phyloP scores from a whole-genome alignment of 306 rosid genomes.

The Sesbania bispinosa region DNA sequence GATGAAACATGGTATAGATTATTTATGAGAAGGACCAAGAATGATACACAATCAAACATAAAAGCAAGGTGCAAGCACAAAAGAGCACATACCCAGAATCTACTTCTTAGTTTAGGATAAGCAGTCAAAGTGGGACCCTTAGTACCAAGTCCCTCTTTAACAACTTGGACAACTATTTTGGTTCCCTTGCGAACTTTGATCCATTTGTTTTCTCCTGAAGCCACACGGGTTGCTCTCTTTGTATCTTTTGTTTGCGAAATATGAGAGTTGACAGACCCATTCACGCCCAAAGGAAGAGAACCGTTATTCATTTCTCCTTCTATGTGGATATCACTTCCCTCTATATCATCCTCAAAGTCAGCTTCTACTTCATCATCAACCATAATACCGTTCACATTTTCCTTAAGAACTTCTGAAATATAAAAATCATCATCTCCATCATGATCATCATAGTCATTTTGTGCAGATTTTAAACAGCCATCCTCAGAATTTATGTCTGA shows the following conservation, averaged over 20 bases:
- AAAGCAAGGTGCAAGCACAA: conserved; percentile 7
- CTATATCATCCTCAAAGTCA: conserved; percentile 63
- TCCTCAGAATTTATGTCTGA: conserved; percentile 43
- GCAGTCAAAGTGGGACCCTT: conserved; percentile 90
- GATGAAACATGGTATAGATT: conserved; percentile 9
- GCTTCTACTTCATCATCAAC: conserved; percentile 60
- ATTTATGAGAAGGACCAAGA: conserved; percentile 19
- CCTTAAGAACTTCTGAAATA: conserved; percentile 60
- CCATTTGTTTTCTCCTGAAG: conserved; percentile 65
- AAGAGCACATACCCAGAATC: conserved; percentile 82
- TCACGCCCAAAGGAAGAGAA: conserved; percentile 36
- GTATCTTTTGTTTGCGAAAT: conserved; percentile 43
- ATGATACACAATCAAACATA: conserved; percentile 6
- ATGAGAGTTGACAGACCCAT: conserved; percentile 51
- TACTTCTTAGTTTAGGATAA: conserved; percentile 79
- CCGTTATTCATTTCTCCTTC: conserved; percentile 41
- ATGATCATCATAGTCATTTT: conserved; percentile 54
- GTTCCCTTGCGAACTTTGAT: conserved; percentile 76
- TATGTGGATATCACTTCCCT: conserved; percentile 51
- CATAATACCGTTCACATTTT: conserved; percentile 51
- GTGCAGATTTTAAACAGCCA: conserved; percentile 43
- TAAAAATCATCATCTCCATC: conserved; percentile 76
- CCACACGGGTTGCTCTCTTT: conserved; percentile 30
- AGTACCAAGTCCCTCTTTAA: conserved; percentile 90
- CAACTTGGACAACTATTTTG: conserved; percentile 91